Conservation (phyloP, 371 early-diverging fungal species). For the Spiromyces aspiralis region DNA sequence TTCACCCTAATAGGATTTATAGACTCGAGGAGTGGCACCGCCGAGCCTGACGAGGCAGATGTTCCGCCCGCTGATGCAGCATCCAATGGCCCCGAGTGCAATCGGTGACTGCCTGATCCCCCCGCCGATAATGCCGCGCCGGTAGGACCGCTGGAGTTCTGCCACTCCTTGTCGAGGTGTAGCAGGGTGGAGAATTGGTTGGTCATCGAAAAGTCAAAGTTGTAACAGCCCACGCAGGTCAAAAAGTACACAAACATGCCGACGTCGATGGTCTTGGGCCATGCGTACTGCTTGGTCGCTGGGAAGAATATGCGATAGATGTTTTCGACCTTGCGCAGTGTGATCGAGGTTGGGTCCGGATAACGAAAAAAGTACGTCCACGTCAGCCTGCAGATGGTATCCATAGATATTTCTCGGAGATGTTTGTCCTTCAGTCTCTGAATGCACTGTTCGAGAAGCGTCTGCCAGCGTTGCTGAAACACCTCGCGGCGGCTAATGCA, state of each 20-base stretch:
- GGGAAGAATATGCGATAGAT: constrained; percentile 42
- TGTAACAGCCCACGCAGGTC: constrained; percentile 58
- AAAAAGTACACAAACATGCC: constrained; percentile 66
- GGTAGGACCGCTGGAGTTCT: constrained; percentile 26
- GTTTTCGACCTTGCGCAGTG: constrained; percentile 22
- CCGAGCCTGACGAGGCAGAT: not conserved
- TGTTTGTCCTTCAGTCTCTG: constrained; percentile 69
- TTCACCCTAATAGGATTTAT: not conserved
- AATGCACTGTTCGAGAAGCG: constrained; percentile 57
- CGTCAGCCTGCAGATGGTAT: constrained; percentile 60
- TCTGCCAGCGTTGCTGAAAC: constrained; percentile 61
- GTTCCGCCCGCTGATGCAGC: not conserved
- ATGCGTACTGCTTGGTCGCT: constrained; percentile 41
- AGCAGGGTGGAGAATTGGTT: constrained; percentile 50
- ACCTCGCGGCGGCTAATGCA: constrained; percentile 80
- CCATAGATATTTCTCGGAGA: constrained; percentile 49
- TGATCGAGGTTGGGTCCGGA: constrained; percentile 39
- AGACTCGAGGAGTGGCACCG: not conserved
- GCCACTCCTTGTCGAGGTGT: constrained; percentile 36
- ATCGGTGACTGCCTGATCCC: constrained; percentile 46
- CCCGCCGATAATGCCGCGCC: constrained; percentile 36
- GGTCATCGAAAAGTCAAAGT: constrained; percentile 62
- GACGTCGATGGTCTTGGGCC: constrained; percentile 52
- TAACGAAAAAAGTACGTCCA: constrained; percentile 92
- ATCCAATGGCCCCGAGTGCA: not conserved